Base-by-base conservation (phyloP, 805 yeast species). In the Yarrowia hollandica region DNA sequence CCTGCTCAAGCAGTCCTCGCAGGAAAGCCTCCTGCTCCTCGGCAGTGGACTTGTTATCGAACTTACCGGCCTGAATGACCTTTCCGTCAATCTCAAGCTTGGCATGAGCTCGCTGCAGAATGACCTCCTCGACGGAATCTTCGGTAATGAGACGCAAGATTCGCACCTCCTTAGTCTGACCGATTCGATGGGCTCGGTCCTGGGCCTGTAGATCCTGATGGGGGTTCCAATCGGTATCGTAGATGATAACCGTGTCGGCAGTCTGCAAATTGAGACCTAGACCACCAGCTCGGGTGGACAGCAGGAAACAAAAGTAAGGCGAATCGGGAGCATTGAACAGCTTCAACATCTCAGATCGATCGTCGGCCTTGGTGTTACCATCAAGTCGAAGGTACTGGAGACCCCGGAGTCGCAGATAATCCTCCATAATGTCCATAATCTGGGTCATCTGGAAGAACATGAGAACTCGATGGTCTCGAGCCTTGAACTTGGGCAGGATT, bases 161-260 rank as follows among this genome's bases (percentile, higher is more conserved):
- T 68, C 97, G 79, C 50, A 92, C 99, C 72, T 94, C 98, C 72
- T 92, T 91, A 73, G 95, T 92, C 69, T 92, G 99, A 41, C 99
- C 99, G 73, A 92, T 92, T 76, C 99, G 84, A 74, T 92, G 99
- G 0, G 98, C 98, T 75, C 99, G 86, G 75, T 92, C 99, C 75
- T 94, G 98, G 2, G 98, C 98, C 75, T 92, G 99, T 72, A 92
- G 82, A 81, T 92, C 99, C 73, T 94, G 98, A 77, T 92, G 98
- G 3, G 99, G 99, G 73, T 92, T 92, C 99, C 99, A 92, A 75
- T 92, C 99, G 1, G 97, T 90, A 71, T 92, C 99, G 72, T 90
- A 92, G 63, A 92, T 94, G 65, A 92, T 89, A 54, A 92, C 99
- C 1, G 98, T 92, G 72, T 92, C 99, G 2, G 99, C 99, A 19